These are phyloP conservation scores for Tolypocladium capitatum DNA, from an alignment of 2,329 filamentous ascomycete species.

Conservation along the genomic window DNA sequence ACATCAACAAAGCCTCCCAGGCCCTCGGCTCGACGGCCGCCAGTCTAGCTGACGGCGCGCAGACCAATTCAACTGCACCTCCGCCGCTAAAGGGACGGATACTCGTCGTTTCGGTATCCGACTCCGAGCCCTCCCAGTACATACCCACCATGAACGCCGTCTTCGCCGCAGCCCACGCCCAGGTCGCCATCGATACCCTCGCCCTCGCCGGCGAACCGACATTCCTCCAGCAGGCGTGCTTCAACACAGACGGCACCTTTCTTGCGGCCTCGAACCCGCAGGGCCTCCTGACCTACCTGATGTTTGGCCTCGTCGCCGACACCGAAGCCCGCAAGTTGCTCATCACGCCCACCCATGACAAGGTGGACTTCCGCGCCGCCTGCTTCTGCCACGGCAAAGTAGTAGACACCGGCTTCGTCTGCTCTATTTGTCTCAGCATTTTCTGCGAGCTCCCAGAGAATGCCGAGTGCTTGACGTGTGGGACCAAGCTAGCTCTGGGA, in stretches of 20 bases:
- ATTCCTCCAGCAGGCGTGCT: conserved; percentile 80
- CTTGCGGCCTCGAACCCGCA: conserved; percentile 41
- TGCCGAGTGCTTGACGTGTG: conserved; percentile 70
- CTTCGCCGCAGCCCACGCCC: conserved; percentile 80
- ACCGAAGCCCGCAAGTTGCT: conserved; percentile 44
- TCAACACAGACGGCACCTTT: conserved; percentile 47
- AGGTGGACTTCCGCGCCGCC: conserved; percentile 92
- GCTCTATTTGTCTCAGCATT: conserved; percentile 90
- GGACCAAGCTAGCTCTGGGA: conserved; percentile 63
- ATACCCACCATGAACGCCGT: conserved; percentile 98
- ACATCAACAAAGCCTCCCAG: conserved; percentile 75
- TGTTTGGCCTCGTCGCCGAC: conserved; percentile 79
- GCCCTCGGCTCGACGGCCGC: conserved; percentile 45
- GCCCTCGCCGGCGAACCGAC: conserved; percentile 76
- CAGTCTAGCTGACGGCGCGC: conserved; percentile 22
- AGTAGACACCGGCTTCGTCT: conserved; percentile 87
- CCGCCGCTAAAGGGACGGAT: conserved; percentile 46
- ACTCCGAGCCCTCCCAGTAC: conserved; percentile 76
- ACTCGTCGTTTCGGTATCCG: conserved; percentile 78
- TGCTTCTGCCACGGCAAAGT: conserved; percentile 93
- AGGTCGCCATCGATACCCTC: conserved; percentile 84
- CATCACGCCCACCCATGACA: conserved; percentile 66
- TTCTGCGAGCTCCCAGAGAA: conserved; percentile 57
- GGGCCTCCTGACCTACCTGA: conserved; percentile 80
- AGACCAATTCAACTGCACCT: conserved; percentile 16